Conservation (phyloP, 306 rosid species). For the Lathyrus sativus region DNA sequence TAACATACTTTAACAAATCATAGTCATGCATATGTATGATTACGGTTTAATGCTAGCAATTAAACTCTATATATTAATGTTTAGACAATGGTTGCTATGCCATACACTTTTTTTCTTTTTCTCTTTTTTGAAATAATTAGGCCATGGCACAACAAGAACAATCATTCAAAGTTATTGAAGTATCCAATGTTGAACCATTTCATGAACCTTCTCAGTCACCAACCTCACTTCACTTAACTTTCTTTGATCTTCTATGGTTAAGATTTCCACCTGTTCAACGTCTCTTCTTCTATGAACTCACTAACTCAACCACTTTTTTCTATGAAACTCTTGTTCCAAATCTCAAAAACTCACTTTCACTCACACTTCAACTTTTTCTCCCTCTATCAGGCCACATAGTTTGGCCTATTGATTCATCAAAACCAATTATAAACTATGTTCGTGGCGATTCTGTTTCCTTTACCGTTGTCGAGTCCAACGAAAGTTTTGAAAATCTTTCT, state of each 20-base stretch:
- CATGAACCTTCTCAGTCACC: neutral
- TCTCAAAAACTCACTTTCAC: slow-evolving; percentile 37
- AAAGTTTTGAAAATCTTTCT: neutral
- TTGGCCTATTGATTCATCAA: slow-evolving; percentile 32
- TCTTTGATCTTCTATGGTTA: slow-evolving; percentile 41
- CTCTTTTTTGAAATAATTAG: neutral
- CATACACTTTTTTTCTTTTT: neutral
- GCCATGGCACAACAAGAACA: neutral
- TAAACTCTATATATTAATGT: neutral
- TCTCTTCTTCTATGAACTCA: slow-evolving; percentile 34
- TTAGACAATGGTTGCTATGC: neutral
- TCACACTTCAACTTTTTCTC: slow-evolving; percentile 42
- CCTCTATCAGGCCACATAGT: slow-evolving; percentile 35
- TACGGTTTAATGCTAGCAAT: no score
- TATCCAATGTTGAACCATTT: slow-evolving; percentile 3
- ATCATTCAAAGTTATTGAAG: neutral
- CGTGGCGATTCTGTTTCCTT: slow-evolving; percentile 29
- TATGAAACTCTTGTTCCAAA: slow-evolving; percentile 33
- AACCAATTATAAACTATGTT: slow-evolving; percentile 21
- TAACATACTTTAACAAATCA: no score
- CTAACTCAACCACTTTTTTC: slow-evolving; percentile 14
- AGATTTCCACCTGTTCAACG: slow-evolving; percentile 29
- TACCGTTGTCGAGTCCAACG: slow-evolving; percentile 36
- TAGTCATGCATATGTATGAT: no score
- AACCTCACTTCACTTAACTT: slow-evolving; percentile 31